phyloP scores from a whole-genome alignment of 768 basidiomycete species.

The button mushroom (Agaricus bisporus) region DNA sequence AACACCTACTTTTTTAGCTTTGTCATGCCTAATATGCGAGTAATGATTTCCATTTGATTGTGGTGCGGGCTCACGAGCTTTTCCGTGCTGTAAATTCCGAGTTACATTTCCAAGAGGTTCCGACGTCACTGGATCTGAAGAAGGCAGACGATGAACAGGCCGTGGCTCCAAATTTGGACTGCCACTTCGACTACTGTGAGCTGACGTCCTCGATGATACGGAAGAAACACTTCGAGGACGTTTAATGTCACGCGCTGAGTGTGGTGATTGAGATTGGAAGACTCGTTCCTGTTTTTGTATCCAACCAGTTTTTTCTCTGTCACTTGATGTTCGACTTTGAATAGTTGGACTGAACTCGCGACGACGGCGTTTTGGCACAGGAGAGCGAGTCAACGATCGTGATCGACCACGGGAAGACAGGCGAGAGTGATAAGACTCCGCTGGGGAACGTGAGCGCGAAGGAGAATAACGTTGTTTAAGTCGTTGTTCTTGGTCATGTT shows the following conservation, averaged over 20 bases:
- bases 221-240: slow-evolving; percentile 49
- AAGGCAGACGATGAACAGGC: slow-evolving; percentile 61
- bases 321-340: slow-evolving; percentile 41
- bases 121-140: slow-evolving; percentile 24
- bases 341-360: slow-evolving; percentile 44
- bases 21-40: slow-evolving; percentile 6
- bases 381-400: slow-evolving; percentile 54
- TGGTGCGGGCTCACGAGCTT: slow-evolving; percentile 13
- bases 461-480: slow-evolving; percentile 49
- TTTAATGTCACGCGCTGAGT: slow-evolving; percentile 33
- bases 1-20: slow-evolving; percentile 3
- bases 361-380: slow-evolving; percentile 48
- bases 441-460: slow-evolving; percentile 57
- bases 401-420: slow-evolving; percentile 63
- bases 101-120: slow-evolving; percentile 16
- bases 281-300: slow-evolving; percentile 17
- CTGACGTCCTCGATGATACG: slow-evolving; percentile 38
- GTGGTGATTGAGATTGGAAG: slow-evolving; percentile 34
- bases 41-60: slow-evolving; percentile 30
- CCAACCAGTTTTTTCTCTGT: slow-evolving; percentile 34
- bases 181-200: slow-evolving; percentile 50
- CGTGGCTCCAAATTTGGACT: slow-evolving; percentile 49
- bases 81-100: slow-evolving; percentile 30
- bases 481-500: slow-evolving; percentile 30
- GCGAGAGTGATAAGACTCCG: slow-evolving; percentile 59